Base-by-base conservation (phyloP, 1,284 basidiomycete species). In the Porodaedalea pini region DNA sequence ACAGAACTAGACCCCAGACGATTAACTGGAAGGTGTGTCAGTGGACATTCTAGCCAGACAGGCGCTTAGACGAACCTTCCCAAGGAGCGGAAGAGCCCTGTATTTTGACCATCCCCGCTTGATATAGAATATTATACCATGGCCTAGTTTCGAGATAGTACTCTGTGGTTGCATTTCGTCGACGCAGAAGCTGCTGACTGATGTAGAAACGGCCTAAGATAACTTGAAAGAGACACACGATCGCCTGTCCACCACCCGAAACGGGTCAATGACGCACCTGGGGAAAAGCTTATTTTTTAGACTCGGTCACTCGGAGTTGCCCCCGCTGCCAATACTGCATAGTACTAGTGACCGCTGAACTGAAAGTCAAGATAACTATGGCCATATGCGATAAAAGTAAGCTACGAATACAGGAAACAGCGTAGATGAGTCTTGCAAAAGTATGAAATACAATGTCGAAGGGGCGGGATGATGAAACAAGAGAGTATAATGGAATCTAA, bases 1-100 rank as follows among this genome's bases (percentile, higher is more conserved):
- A 77, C 10, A 75, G 54, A 0, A 72, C 55, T 36, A 79, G 66
- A 31, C 72, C 69, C 73, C 74, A 79, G 27, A 83, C 68, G 49
- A 80, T 63, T 36, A 73, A 56, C 73, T 75, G 47, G n/a, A 52
- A 41, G 48, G n/a, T 21, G 17, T 17, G 11, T 10, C 15, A 15
- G 34, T 61, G 57, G 52, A 56, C 62, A 50, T 54, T 29, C 41
- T 21, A 49, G 45, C 27, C 25, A 54, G 31, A 8, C 48, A 25
- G 32, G 50, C 31, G 32, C 39, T 63, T 13, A 6, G 25, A 52
- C 70, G 37, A n/a, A 77, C 81, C 74, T 84, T 85, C 58, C 77
- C 79, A 60, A 73, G 70, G 29, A 73, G 45, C 58, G 75, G 76
- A 13, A 85, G 70, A 37, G 69, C 73, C 57, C 67, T 70, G 63